Percentiles rank a stretch among this genome's conserved stretches.
These are phyloP conservation scores for Xerocomus minutiporus DNA, from an alignment of 1,284 basidiomycete species.

Conservation along the genomic window DNA sequence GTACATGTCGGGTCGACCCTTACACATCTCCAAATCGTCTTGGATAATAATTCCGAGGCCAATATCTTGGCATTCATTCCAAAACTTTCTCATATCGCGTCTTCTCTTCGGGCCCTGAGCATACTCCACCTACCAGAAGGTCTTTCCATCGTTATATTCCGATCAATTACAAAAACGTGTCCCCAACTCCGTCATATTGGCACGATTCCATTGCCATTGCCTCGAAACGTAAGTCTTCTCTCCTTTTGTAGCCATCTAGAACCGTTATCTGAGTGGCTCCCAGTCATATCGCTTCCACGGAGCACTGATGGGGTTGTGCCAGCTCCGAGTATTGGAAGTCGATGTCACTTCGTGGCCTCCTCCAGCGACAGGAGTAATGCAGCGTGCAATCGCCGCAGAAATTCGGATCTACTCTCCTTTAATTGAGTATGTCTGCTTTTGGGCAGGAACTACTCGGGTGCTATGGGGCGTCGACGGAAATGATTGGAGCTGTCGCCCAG, in stretches of 20 bases:
- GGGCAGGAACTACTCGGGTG: slow-evolving; percentile 25
- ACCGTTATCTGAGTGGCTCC: slow-evolving; percentile 19
- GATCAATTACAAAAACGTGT: slow-evolving; percentile 32
- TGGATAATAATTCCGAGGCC: slow-evolving; percentile 25
- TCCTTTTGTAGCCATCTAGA: slow-evolving; percentile 7
- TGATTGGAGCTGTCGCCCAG: slow-evolving; percentile 31
- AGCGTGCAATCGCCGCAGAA: slow-evolving; percentile 32
- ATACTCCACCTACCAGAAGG: slow-evolving; percentile 32
- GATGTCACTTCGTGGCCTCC: slow-evolving; percentile 29
- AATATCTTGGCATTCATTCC: slow-evolving; percentile 28
- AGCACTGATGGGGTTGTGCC: slow-evolving; percentile 26
- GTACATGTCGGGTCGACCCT: slow-evolving; percentile 25
- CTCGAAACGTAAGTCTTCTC: slow-evolving; percentile 25
- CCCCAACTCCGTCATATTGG: slow-evolving; percentile 32
- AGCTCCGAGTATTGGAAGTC: slow-evolving; percentile 29
- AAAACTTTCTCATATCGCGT: slow-evolving; percentile 20
- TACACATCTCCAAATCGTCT: slow-evolving; percentile 25
- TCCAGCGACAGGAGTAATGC: slow-evolving; percentile 19
- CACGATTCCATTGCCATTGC: slow-evolving; percentile 32
- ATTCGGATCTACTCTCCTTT: slow-evolving; percentile 29
- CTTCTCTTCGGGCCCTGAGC: slow-evolving; percentile 31
- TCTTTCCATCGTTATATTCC: slow-evolving; percentile 23
- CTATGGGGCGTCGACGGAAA: slow-evolving; percentile 34
- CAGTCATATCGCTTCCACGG: slow-evolving; percentile 28
- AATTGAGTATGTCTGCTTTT: slow-evolving; percentile 30